A percentile compares a stretch with the other conserved stretches of the same genome.
These are phyloP conservation scores for Circinella minor DNA, from an alignment of 371 early-diverging fungal species.

Conservation along the genomic window DNA sequence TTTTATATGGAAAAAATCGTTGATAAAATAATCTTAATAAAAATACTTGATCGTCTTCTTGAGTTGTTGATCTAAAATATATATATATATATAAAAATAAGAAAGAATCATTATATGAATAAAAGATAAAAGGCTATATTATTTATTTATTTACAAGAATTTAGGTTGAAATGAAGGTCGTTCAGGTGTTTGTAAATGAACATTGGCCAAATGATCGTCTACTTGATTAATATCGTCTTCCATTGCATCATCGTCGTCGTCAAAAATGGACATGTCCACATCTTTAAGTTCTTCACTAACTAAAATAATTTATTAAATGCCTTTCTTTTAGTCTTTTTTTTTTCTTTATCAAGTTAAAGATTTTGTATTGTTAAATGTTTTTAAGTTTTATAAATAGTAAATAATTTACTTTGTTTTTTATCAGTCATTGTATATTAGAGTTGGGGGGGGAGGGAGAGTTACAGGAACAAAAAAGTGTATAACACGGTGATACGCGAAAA, in stretches of 20 bases:
- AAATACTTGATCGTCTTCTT: constrained; percentile 32
- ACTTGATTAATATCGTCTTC: constrained; percentile 18
- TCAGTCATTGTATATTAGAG: no score
- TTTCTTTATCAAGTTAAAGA: no score
- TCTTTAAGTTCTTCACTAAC: constrained; percentile 22
- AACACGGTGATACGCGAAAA: no score
- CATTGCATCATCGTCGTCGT: constrained; percentile 16
- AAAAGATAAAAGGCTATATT: no score
- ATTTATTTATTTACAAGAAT: not conserved
- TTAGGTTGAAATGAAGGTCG: not conserved
- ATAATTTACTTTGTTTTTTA: no score
- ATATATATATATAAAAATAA: no score
- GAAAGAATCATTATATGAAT: not conserved
- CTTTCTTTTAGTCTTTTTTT: no score
- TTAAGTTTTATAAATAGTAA: no score
- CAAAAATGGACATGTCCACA: constrained; percentile 24
- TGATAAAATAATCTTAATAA: constrained; percentile 79
- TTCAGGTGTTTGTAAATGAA: constrained; percentile 24
- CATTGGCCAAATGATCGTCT: constrained; percentile 27
- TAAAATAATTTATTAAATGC: not conserved
- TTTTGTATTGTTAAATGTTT: no score
- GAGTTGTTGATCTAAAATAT: constrained; percentile 10
- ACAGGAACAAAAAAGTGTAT: no score
- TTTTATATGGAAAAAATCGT: constrained; percentile 83
- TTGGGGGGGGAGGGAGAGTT: no score